Percentiles rank a stretch among this genome's conserved stretches.
phyloP scores from a whole-genome alignment of 306 rosid species.

The Sindora glabra region DNA sequence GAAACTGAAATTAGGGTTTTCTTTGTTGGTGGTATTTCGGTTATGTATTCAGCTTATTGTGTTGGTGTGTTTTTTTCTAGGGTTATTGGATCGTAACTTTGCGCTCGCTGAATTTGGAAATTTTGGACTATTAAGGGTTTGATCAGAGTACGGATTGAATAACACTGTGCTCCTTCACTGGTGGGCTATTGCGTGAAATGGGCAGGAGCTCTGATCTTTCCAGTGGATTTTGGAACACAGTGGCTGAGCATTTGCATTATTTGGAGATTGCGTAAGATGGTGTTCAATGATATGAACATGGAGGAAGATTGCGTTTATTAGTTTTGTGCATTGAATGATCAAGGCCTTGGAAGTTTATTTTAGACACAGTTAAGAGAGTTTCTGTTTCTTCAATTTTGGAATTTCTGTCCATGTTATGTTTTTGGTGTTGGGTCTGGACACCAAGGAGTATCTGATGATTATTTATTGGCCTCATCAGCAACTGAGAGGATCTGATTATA shows the following conservation, averaged over 20 bases:
- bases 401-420: conserved; percentile 27
- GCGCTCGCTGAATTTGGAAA: conserved; percentile 21
- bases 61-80: conserved; percentile 19
- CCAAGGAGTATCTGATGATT: conserved; percentile 32
- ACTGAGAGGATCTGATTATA: conserved; percentile 32
- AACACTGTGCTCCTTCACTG: conserved; percentile 17
- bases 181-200: conserved; percentile 20
- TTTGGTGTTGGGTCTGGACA: conserved; percentile 28
- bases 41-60: conserved; percentile 4
- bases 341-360: conserved; percentile 13
- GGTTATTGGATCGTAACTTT: conserved; percentile 32
- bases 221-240: conserved; percentile 22
- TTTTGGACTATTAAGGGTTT: conserved; percentile 19
- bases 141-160: conserved; percentile 12
- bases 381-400: conserved; percentile 21
- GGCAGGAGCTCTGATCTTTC: conserved; percentile 21
- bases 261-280: conserved; percentile 43
- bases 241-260: conserved; percentile 36
- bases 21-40: neutral
- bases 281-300: conserved; percentile 40
- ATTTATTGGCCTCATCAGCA: conserved; percentile 28
- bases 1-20: conserved; percentile 27
- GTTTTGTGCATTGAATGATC: conserved; percentile 37
- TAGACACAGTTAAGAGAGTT: conserved; percentile 15
- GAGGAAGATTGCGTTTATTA: conserved; percentile 63